A percentile compares a stretch with the other conserved stretches of the same genome.
phyloP scores from a whole-genome alignment of 202 grass and related monocot genomes.

The Saccharum hybrid region DNA sequence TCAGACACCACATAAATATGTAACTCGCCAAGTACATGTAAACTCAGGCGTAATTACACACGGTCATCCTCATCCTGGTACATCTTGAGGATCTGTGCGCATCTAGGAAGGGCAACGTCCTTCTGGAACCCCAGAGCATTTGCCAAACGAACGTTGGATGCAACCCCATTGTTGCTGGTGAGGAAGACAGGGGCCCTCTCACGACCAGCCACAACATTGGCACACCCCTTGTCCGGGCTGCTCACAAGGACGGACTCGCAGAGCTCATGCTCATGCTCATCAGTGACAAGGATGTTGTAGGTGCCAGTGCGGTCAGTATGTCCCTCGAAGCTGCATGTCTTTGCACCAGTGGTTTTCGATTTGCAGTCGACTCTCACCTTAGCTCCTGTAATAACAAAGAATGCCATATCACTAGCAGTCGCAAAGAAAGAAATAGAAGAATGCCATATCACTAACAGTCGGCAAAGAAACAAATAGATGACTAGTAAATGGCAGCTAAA shows the following conservation, averaged over 20 bases:
- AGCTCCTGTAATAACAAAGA: slow-evolving; percentile 59
- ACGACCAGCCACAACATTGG: slow-evolving; percentile 60
- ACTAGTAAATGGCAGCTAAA: background rate
- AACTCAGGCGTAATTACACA: slow-evolving; percentile 35
- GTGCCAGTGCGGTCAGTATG: slow-evolving; percentile 84
- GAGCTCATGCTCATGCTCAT: slow-evolving; percentile 77
- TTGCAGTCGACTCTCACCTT: slow-evolving; percentile 85
- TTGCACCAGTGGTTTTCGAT: slow-evolving; percentile 52
- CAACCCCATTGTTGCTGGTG: slow-evolving; percentile 81
- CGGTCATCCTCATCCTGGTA: slow-evolving; percentile 61
- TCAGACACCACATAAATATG: slow-evolving; percentile 16
- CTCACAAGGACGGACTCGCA: slow-evolving; percentile 84
- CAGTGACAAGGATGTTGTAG: slow-evolving; percentile 67
- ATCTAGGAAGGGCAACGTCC: slow-evolving; percentile 56
- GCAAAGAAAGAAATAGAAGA: background rate
- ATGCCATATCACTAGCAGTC: background rate
- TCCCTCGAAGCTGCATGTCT: slow-evolving; percentile 72
- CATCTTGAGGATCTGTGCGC: slow-evolving; percentile 66
- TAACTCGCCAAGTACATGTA: background rate
- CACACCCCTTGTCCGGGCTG: slow-evolving; percentile 69
- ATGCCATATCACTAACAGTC: background rate
- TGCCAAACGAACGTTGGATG: slow-evolving; percentile 63
- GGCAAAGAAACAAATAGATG: background rate
- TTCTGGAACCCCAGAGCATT: slow-evolving; percentile 81
- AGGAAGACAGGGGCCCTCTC: slow-evolving; percentile 90